These are phyloP conservation scores for Leccinum subfulvum DNA, from an alignment of 1,284 basidiomycete genomes.

Conservation along the genomic window DNA sequence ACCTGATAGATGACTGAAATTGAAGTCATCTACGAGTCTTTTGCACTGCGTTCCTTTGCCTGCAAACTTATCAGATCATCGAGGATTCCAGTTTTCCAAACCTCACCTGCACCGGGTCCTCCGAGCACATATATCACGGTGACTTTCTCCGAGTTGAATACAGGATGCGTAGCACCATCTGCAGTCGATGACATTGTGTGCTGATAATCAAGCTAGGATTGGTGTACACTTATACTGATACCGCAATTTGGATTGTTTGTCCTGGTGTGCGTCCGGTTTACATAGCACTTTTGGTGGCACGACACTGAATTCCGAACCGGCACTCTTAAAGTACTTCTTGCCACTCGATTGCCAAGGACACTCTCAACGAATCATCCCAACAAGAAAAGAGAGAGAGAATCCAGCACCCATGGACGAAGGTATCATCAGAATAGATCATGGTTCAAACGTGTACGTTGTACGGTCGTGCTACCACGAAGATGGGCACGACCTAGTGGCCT, in stretches of 20 bases:
- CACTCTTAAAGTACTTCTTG: background rate
- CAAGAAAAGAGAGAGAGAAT: background rate
- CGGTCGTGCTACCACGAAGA: constrained; percentile 62
- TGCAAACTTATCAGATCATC: constrained; percentile 33
- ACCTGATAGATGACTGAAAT: constrained; percentile 96
- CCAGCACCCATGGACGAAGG: constrained; percentile 41
- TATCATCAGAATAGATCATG: constrained; percentile 51
- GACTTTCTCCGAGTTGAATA: constrained; percentile 76
- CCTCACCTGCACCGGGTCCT: constrained; percentile 89
- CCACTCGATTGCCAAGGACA: constrained; percentile 24
- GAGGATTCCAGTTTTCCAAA: background rate
- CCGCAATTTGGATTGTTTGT: constrained; percentile 13
- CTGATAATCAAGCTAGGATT: background rate
- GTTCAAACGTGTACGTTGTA: constrained; percentile 57
- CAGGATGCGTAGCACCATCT: constrained; percentile 33
- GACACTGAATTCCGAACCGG: background rate
- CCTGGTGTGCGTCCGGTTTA: constrained; percentile 6
- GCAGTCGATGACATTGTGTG: constrained; percentile 19
- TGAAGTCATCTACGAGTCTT: constrained; percentile 83
- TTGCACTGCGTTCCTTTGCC: constrained; percentile 98
- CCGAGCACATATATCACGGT: constrained; percentile 95
- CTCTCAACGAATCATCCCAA: constrained; percentile 2
- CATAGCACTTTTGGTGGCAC: background rate
- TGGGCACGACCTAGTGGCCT: constrained; percentile 63
- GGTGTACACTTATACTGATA: background rate